Percentiles rank a stretch among this genome's conserved stretches.
phyloP scores from a whole-genome alignment of 2,329 filamentous ascomycete species.

The Periconia sp. region DNA sequence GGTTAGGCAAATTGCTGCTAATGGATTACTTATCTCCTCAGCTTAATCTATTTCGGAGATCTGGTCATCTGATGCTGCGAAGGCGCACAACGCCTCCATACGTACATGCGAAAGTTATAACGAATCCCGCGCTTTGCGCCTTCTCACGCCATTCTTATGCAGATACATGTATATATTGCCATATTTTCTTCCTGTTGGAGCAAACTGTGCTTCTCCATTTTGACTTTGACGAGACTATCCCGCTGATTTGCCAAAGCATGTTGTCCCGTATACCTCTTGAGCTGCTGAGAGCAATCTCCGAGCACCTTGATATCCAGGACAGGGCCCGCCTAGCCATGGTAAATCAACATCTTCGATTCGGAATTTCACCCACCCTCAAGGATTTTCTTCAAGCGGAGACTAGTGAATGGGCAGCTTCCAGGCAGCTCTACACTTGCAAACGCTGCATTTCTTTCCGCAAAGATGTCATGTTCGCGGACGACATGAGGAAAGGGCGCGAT shows the following conservation, averaged over 20 bases:
- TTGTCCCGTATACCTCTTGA: conserved; percentile 27
- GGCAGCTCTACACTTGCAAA: conserved; percentile 25
- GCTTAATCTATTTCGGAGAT: neutral
- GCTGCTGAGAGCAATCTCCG: conserved; percentile 23
- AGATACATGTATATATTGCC: neutral
- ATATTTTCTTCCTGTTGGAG: neutral
- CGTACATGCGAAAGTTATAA: neutral
- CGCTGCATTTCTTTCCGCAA: conserved; percentile 20
- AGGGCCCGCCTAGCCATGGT: conserved; percentile 16
- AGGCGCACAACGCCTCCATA: neutral
- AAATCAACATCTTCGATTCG: conserved; percentile 19
- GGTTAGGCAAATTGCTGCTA: too few species aligned
- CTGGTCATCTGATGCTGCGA: conserved; percentile 1
- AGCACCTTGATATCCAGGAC: conserved; percentile 24
- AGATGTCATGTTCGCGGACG: conserved; percentile 26
- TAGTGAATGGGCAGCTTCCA: conserved; percentile 18
- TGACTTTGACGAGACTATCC: neutral
- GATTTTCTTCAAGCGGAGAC: conserved; percentile 26
- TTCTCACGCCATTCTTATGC: conserved; percentile 1
- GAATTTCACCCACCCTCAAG: conserved; percentile 19
- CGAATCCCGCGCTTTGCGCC: conserved; percentile 9
- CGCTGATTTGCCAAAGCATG: conserved; percentile 9
- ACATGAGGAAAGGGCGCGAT: conserved; percentile 31
- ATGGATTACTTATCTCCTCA: too few species aligned
- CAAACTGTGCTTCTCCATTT: too few species aligned